These are phyloP conservation scores for Nepenthes mirabilis DNA, from an alignment of 148 eudicot genomes.

Conservation along the genomic window DNA sequence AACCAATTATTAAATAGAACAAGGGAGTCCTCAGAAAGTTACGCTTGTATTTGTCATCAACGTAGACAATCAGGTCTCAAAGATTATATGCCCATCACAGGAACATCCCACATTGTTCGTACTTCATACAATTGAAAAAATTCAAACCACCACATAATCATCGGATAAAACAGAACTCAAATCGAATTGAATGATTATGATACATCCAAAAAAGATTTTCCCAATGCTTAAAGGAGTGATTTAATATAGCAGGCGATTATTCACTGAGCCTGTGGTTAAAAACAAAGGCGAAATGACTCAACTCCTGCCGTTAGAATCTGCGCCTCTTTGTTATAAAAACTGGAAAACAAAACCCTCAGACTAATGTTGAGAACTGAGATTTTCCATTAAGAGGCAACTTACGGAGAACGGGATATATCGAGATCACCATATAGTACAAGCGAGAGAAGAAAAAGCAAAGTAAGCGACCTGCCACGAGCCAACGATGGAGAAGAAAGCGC, in stretches of 20 bases:
- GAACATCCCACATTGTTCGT: conserved; percentile 2
- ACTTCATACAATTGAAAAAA: not conserved
- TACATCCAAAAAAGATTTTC: not conserved
- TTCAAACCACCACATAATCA: too few relatives aligned
- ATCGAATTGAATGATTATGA: not conserved
- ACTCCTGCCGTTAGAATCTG: conserved; percentile 20
- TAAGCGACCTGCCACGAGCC: too few relatives aligned
- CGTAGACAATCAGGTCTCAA: conserved; percentile 26
- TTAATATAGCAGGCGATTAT: conserved; percentile 19
- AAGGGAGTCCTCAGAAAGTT: conserved; percentile 16
- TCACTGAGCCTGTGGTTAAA: conserved; percentile 12
- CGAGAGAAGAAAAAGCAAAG: too few relatives aligned
- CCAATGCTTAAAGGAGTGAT: not conserved
- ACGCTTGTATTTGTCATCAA: conserved; percentile 30
- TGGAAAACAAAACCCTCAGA: too few relatives aligned
- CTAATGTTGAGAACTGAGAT: too few relatives aligned
- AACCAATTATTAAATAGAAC: not conserved
- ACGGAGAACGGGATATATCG: too few relatives aligned
- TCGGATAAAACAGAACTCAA: not conserved
- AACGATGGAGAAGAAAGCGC: too few relatives aligned
- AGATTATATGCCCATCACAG: conserved; percentile 22
- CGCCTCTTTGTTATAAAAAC: too few relatives aligned
- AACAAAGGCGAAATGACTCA: conserved; percentile 19
- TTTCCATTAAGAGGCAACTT: too few relatives aligned
- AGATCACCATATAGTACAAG: too few relatives aligned